These are phyloP conservation scores for Dalbergia cultrata DNA, from an alignment of 306 rosid species.

Conservation along the genomic window DNA sequence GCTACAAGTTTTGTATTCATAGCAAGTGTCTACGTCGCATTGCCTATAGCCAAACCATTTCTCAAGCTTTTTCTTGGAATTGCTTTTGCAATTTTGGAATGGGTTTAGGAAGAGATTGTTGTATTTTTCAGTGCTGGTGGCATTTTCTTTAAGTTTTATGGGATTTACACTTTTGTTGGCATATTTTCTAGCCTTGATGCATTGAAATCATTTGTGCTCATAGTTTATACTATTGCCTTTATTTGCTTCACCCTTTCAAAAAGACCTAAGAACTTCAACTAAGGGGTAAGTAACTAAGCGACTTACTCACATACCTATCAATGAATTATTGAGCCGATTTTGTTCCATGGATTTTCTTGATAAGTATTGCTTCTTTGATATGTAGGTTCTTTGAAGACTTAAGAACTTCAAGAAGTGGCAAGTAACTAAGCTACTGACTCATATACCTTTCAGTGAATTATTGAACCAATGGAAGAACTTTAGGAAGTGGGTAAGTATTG, in stretches of 20 bases:
- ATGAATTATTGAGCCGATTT: slow-evolving; percentile 34
- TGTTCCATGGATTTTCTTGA: slow-evolving; percentile 45
- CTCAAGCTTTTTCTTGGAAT: slow-evolving; percentile 66
- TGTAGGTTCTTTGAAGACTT: slow-evolving; percentile 96
- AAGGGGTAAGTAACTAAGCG: slow-evolving; percentile 74
- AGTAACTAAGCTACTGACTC: too few relatives aligned
- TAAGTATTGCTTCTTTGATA: slow-evolving; percentile 43
- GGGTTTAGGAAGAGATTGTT: slow-evolving; percentile 68
- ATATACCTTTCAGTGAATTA: too few relatives aligned
- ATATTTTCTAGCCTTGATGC: slow-evolving; percentile 70
- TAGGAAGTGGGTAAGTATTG: too few relatives aligned
- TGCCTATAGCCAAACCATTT: slow-evolving; percentile 86
- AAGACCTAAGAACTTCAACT: slow-evolving; percentile 95
- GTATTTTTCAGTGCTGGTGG: slow-evolving; percentile 77
- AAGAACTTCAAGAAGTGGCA: too few relatives aligned
- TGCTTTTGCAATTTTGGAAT: slow-evolving; percentile 69
- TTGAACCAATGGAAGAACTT: too few relatives aligned
- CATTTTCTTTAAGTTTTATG: slow-evolving; percentile 63
- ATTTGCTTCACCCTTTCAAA: slow-evolving; percentile 95
- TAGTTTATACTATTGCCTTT: slow-evolving; percentile 90
- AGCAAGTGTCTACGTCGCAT: slow-evolving; percentile 64
- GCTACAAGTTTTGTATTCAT: slow-evolving; percentile 77
- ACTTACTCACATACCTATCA: slow-evolving; percentile 37
- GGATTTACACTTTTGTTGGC: slow-evolving; percentile 78
- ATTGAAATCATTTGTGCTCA: slow-evolving; percentile 66